Evolutionary conservation across 2,329 filamentous ascomycete species (phyloP).

Genomic region (Pseudopyrenochaeta lycopersici): DNA sequence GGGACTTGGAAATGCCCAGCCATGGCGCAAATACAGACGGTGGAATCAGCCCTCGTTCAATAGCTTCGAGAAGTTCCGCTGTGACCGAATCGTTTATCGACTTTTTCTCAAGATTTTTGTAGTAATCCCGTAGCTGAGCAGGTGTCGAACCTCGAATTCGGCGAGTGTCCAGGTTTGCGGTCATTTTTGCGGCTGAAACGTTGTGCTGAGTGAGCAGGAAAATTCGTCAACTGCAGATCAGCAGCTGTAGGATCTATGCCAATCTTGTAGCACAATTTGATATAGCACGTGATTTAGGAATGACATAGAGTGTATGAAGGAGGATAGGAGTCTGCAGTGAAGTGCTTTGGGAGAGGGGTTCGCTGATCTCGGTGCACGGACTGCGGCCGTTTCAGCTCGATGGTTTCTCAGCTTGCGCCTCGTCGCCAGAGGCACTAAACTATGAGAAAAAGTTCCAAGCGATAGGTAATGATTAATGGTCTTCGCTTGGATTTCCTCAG

Average conservation of each 20-base stretch:
- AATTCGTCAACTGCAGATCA: no score
- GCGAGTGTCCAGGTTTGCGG: conserved; percentile 3
- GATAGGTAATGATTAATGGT: no score
- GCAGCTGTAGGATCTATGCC: no score
- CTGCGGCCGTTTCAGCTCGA: not conserved
- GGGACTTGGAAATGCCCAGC: conserved; percentile 33
- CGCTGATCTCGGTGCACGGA: not conserved
- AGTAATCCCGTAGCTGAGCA: conserved; percentile 15
- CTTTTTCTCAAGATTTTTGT: not conserved
- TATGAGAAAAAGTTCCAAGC: no score
- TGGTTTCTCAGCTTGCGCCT: not conserved
- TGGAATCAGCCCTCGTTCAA: conserved; percentile 25
- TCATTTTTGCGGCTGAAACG: not conserved
- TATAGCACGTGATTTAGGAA: not conserved
- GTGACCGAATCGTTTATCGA: conserved; percentile 8
- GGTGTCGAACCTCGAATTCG: conserved; percentile 11
- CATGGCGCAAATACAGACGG: conserved; percentile 31
- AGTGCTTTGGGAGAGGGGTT: not conserved
- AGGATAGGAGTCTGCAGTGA: not conserved
- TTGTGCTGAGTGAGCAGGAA: no score
- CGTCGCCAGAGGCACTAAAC: not conserved
- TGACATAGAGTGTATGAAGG: not conserved
- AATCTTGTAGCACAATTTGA: no score
- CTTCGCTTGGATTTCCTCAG: no score
- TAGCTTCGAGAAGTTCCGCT: conserved; percentile 12